Conservation (phyloP, 2,329 filamentous ascomycete genomes). For the Cladosporium cucumerinum region DNA sequence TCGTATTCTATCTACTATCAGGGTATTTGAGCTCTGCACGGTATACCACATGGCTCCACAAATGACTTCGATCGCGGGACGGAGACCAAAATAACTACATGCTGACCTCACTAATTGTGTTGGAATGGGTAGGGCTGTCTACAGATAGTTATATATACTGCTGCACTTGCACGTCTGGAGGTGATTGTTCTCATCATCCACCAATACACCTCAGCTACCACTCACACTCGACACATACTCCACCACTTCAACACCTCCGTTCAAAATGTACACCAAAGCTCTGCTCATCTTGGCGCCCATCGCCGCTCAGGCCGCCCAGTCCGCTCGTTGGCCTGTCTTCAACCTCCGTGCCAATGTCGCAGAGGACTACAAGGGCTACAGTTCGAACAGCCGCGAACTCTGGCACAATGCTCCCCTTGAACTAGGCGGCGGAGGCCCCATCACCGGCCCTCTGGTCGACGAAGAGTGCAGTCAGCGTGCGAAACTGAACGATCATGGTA, state of each 20-base stretch:
- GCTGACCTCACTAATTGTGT: neutral
- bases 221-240: neutral
- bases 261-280: constrained; percentile 9
- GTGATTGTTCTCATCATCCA: neutral
- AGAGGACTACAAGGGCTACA: neutral
- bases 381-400: neutral
- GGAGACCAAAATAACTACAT: neutral
- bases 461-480: neutral
- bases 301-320: constrained; percentile 10
- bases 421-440: neutral
- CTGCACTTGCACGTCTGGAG: neutral
- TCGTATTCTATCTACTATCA: constrained; percentile 2
- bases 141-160: neutral
- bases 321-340: constrained; percentile 9
- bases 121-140: neutral
- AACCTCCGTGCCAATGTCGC: constrained; percentile 12
- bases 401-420: constrained; percentile 8
- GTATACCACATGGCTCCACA: neutral
- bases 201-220: neutral
- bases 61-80: neutral
- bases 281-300: neutral
- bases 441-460: constrained; percentile 1
- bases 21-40: neutral
- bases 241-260: neutral
- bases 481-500: neutral